Base-by-base conservation (phyloP, 306 rosid genomes). In the Castanea mollissima region DNA sequence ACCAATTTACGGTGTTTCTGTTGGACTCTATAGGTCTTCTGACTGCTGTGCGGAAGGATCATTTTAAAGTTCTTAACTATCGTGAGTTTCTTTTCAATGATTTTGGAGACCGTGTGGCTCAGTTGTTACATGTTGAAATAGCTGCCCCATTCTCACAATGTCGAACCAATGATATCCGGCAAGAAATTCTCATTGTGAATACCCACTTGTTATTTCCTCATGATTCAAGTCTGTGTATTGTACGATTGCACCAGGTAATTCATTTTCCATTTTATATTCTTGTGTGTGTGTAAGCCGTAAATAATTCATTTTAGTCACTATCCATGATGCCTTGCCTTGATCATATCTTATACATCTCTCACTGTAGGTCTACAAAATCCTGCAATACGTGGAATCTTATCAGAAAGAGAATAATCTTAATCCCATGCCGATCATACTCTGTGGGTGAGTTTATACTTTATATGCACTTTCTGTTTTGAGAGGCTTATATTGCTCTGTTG, bases 391-490 rank as follows among this genome's bases (percentile, higher is more conserved):
- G 58, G 98, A 95, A 72, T 82, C 98, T 35, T 95, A 92, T 89
- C 99, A 91, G 78, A 90, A 80, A 67, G 97, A 90, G 76, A 88
- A 90, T 85, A 86, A 91, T 41, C 97, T 95, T 69, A 95, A 88
- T 84, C 96, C 97, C 54, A 84, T 91, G 92, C 96, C 99, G 21
- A 90, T 95, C 76, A 62, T 95, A 78, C 91, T 95, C 23, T 95
- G 99, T 91, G 99, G 99, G 99, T 95, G 83, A 88, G 74, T n/a
- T 63, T 49, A 46, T 52, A 55, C 15, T n/a, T 57, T 49, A 46
- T 52, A 55, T 19, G 44, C 41, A n/a, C 20, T 19, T 78, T 80
- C 4, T 56, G 3, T 65, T 31, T 44, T 11, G 44, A 5, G 5
- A 21, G 34, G 58, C 25, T 20, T 52, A 18, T 10, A 2, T 27